Percentiles rank a stretch among this genome's conserved stretches.
These are phyloP conservation scores for Platanus orientalis DNA, from an alignment of 164 flowering plant species.

Conservation along the genomic window DNA sequence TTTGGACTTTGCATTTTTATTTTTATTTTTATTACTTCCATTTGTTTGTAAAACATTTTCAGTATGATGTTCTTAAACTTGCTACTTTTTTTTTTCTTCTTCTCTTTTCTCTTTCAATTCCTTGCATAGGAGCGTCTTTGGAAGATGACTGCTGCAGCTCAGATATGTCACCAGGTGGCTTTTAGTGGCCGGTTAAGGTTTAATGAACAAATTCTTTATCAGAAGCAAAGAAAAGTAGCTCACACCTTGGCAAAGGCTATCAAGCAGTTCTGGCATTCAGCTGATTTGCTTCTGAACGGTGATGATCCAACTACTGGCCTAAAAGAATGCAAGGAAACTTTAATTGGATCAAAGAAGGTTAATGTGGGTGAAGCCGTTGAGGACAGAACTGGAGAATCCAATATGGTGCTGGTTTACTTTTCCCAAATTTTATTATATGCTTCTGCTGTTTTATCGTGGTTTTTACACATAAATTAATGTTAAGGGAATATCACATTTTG, in stretches of 20 bases:
- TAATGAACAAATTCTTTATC: constrained; percentile 29
- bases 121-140: constrained; percentile 79
- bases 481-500: constrained; percentile 1
- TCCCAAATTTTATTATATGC: neutral
- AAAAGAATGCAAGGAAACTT: constrained; percentile 18
- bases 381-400: constrained; percentile 22
- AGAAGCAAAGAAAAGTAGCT: constrained; percentile 54
- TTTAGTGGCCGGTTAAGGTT: constrained; percentile 42
- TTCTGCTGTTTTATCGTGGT: constrained; percentile 2
- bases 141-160: constrained; percentile 84
- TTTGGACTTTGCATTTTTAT: too few relatives aligned
- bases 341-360: constrained; percentile 17
- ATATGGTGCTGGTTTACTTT: constrained; percentile 21
- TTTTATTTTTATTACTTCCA: too few relatives aligned
- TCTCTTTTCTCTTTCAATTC: neutral
- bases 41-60: too few relatives aligned
- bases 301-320: constrained; percentile 17
- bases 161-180: constrained; percentile 54
- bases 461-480: neutral
- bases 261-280: constrained; percentile 83
- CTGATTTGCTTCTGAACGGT: constrained; percentile 31
- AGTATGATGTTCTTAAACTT: too few relatives aligned
- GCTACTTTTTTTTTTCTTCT: too few relatives aligned
- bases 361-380: constrained; percentile 19
- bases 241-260: constrained; percentile 61